Base-by-base conservation (phyloP, 2,329 filamentous ascomycete species). In the Fusarium buharicum region DNA sequence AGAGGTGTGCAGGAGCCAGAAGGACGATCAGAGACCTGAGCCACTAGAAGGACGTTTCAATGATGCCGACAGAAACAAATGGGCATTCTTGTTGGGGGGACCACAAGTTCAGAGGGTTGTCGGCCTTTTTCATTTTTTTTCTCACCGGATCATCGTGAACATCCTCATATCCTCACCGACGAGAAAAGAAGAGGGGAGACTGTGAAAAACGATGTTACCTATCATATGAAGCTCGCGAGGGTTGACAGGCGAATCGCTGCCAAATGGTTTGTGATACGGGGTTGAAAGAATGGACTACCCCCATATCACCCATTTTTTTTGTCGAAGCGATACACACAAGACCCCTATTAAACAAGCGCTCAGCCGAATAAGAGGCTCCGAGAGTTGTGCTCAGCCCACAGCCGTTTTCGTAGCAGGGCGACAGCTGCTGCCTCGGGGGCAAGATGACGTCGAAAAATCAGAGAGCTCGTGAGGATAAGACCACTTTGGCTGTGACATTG, bases 351-450 rank as follows among this genome's bases (percentile, higher is more conserved):
- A 55, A 59, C 36, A 62, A 63, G 49, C 45, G 52, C 40, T 65
- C 61, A 56, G 60, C 54, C 51, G 58, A 66, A 63, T 56, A 43
- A 63, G 54, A 55, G 56, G 30, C 46, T 45, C 61, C 61, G 61
- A 62, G 33, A 31, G 39, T 8, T 22, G 33, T 37, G 22, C 38
- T 55, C 41, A 46, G 37, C 39, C 40, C 36, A 40, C 46, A 10
- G 30, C 48, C n/a, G 41, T 53, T 22, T 22, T 22, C 20, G 20
- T 28, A 55, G 28, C 48, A 55, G 59, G 51, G 50, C 38, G 31
- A 41, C 40, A 51, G 47, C 55, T 20, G 36, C 37, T 22, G 41
- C 30, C 30, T 47, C 28, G 24, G 50, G 41, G 28, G 44, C 57
- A 53, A 28, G 34, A 68, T 68, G 67, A 67, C 61, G 62, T 60